Percentiles rank a stretch among this genome's conserved stretches.
Conservation (phyloP, 805 yeast species). For the Ogataea saltuana region DNA sequence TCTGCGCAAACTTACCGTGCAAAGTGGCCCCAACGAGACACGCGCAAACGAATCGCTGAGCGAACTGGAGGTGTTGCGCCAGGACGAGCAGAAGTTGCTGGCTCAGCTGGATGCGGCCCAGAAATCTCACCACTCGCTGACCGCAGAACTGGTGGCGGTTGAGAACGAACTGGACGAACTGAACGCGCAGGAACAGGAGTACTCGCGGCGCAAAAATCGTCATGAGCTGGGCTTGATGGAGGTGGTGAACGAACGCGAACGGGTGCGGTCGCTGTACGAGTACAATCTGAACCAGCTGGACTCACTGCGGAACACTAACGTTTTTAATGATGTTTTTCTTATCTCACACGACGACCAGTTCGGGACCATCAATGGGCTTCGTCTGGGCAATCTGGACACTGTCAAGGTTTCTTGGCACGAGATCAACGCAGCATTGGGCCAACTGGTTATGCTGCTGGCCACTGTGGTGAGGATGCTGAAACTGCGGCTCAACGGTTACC, state of each 20-base stretch:
- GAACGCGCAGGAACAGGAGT: conserved; percentile 45
- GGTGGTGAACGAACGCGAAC: conserved; percentile 56
- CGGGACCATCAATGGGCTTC: conserved; percentile 82
- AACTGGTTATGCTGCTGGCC: conserved; percentile 65
- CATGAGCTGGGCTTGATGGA: conserved; percentile 53
- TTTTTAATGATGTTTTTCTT: conserved; percentile 78
- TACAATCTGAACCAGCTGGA: conserved; percentile 66
- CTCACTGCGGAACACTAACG: conserved; percentile 70
- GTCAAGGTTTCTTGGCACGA: conserved; percentile 83
- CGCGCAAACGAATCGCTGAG: conserved; percentile 47
- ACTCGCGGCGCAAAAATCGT: conserved; percentile 52
- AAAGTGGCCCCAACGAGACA: conserved; percentile 43
- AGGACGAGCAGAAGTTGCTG: conserved; percentile 39
- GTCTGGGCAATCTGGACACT: conserved; percentile 70
- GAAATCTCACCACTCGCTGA: conserved; percentile 43
- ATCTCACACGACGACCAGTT: conserved; percentile 83
- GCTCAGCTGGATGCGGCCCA: conserved; percentile 46
- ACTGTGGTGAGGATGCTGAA: conserved; percentile 62
- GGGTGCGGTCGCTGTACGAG: conserved; percentile 63
- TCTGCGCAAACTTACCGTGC: conserved; percentile 63
- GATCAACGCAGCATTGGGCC: conserved; percentile 89
- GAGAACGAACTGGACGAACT: conserved; percentile 41
- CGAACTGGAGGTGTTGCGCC: conserved; percentile 48
- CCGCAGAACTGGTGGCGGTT: conserved; percentile 47
- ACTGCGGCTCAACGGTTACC: conserved; percentile 57